These are phyloP conservation scores for Haematococcus sp. DNA, from an alignment of 139 green algal genomes.

Conservation along the genomic window DNA sequence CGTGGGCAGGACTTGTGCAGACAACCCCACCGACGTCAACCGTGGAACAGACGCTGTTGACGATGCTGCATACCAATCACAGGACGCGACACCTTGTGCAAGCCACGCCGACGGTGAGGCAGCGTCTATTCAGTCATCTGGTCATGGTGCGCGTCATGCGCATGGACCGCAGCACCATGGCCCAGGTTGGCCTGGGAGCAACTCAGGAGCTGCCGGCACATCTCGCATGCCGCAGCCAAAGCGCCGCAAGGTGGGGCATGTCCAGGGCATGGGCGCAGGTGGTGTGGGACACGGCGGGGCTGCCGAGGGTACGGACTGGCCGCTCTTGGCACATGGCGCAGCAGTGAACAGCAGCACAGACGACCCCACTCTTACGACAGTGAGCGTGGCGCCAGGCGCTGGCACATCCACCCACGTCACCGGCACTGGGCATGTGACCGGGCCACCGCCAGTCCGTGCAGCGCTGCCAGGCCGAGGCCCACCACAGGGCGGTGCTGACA, in stretches of 20 bases:
- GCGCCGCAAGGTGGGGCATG: no score
- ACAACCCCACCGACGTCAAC: neutral
- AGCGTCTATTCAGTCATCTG: no score
- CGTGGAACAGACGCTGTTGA: neutral
- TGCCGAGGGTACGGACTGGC: no score
- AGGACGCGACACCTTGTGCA: neutral
- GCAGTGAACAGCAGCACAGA: neutral
- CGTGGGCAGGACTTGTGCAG: neutral
- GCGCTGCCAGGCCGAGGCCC: neutral
- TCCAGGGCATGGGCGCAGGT: no score
- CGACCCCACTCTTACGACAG: neutral
- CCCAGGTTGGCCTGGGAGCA: no score
- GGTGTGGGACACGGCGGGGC: no score
- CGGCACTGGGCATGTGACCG: neutral
- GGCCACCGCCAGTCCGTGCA: neutral
- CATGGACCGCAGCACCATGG: no score
- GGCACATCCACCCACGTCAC: neutral
- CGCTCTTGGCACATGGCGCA: no score
- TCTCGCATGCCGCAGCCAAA: no score
- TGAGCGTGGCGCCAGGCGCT: neutral
- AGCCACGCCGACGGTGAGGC: no score
- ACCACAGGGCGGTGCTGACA: neutral
- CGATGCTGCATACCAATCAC: neutral
- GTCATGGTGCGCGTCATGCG: no score
- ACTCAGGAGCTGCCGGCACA: no score